phyloP scores from a whole-genome alignment of 192 early-diverging fungal genomes.

The Piromyces finnis region DNA sequence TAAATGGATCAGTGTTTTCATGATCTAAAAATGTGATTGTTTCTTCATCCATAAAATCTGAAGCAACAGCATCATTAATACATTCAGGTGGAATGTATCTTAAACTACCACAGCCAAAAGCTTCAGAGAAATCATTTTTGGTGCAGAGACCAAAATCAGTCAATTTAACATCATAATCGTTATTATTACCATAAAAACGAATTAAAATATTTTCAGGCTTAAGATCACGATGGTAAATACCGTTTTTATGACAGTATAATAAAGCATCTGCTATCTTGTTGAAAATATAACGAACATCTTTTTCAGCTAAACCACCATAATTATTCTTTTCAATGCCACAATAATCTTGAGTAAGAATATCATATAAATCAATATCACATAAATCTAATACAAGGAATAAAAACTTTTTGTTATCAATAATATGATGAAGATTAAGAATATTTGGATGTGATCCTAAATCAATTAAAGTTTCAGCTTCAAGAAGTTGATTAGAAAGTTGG shows the following conservation, averaged over 20 bases:
- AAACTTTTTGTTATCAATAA: background rate
- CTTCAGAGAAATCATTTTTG: conserved; percentile 42
- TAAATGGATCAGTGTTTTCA: background rate
- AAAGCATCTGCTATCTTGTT: conserved; percentile 59
- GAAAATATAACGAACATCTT: background rate
- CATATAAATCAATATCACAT: background rate
- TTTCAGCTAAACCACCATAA: background rate
- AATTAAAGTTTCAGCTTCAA: background rate
- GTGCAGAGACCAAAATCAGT: conserved; percentile 8
- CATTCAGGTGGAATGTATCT: conserved; percentile 75
- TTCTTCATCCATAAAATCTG: background rate
- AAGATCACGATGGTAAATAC: conserved; percentile 81
- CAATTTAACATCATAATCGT: background rate
- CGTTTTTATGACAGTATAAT: conserved; percentile 48
- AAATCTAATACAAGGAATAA: background rate
- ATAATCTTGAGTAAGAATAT: background rate
- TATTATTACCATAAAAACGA: background rate
- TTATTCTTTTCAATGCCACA: background rate
- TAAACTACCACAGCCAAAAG: conserved; percentile 72
- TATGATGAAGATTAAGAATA: background rate
- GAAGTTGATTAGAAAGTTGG: background rate
- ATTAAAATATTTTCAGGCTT: conserved; percentile 53
- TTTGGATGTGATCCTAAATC: background rate
- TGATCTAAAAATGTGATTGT: background rate
- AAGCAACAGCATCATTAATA: background rate